A percentile compares a stretch with the other conserved stretches of the same genome.
These are phyloP conservation scores for Dactylellina haptotyla DNA, from an alignment of 2,329 filamentous ascomycete species.

Conservation along the genomic window DNA sequence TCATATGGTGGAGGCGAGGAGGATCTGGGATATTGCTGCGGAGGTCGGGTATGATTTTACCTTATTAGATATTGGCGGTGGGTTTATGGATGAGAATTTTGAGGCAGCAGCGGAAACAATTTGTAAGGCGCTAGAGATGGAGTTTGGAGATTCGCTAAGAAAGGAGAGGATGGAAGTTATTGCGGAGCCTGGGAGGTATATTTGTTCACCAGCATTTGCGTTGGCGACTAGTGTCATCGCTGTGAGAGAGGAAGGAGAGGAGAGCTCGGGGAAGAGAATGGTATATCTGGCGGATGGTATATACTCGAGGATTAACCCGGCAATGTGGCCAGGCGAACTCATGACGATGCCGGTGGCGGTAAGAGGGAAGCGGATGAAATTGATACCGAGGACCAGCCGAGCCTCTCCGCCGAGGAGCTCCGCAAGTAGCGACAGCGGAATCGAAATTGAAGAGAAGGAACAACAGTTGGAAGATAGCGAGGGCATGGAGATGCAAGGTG, in stretches of 20 bases:
- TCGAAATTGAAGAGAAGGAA: constrained; percentile 27
- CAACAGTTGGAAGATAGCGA: not conserved
- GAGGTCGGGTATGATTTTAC: constrained; percentile 37
- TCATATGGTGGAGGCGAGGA: constrained; percentile 33
- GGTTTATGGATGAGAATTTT: constrained; percentile 41
- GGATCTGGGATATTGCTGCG: constrained; percentile 19
- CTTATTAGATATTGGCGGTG: constrained; percentile 42
- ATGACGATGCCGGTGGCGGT: constrained; percentile 25
- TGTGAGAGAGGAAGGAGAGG: constrained; percentile 15
- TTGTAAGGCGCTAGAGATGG: constrained; percentile 11
- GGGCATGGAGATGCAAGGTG: constrained; percentile 5
- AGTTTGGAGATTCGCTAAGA: constrained; percentile 37
- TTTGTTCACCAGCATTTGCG: constrained; percentile 33
- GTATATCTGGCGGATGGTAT: constrained; percentile 42
- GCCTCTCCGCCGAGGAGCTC: constrained; percentile 4
- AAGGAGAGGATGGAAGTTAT: constrained; percentile 19
- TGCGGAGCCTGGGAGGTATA: constrained; percentile 43
- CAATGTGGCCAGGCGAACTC: constrained; percentile 42
- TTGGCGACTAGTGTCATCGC: constrained; percentile 43
- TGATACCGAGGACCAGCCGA: not conserved
- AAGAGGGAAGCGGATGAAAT: constrained; percentile 10
- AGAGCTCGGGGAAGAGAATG: constrained; percentile 5
- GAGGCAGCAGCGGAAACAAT: constrained; percentile 21
- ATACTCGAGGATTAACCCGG: constrained; percentile 40
- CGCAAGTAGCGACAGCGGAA: constrained; percentile 41